Conservation (phyloP, 345 rosid genomes). For the Rhodomyrtus tomentosa region DNA sequence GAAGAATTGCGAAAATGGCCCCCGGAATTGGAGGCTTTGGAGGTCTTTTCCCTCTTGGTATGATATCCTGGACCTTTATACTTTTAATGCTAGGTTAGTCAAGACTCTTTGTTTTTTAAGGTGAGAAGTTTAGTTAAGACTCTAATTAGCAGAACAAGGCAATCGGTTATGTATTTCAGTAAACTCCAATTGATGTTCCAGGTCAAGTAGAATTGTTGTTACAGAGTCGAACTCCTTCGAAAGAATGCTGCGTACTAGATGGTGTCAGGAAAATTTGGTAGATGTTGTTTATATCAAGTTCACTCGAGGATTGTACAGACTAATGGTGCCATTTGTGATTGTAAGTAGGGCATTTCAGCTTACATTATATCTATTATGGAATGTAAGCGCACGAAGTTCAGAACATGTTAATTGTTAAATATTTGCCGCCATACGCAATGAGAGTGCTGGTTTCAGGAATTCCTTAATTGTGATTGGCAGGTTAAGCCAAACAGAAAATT, state of each 20-base stretch:
- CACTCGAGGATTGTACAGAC: background rate
- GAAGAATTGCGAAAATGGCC: conserved; percentile 80
- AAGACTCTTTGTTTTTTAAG: too few relatives aligned
- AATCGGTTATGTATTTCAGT: background rate
- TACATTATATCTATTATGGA: background rate
- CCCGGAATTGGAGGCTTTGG: conserved; percentile 95
- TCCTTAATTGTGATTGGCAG: background rate
- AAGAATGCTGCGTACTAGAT: background rate
- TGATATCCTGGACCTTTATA: background rate
- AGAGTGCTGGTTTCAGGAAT: background rate
- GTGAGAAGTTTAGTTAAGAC: background rate
- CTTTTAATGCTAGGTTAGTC: background rate
- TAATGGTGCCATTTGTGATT: background rate
- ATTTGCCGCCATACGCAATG: background rate
- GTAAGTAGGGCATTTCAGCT: background rate
- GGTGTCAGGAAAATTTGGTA: background rate
- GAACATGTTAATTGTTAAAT: background rate
- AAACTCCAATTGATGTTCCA: background rate
- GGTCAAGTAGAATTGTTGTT: background rate
- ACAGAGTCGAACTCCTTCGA: background rate
- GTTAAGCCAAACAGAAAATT: background rate
- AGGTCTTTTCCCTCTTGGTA: conserved; percentile 86
- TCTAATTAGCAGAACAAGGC: background rate
- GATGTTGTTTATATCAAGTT: background rate
- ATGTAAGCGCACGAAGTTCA: background rate